These are phyloP conservation scores for Glaciozyma martinii DNA, from an alignment of 768 basidiomycete species.

Conservation along the genomic window DNA sequence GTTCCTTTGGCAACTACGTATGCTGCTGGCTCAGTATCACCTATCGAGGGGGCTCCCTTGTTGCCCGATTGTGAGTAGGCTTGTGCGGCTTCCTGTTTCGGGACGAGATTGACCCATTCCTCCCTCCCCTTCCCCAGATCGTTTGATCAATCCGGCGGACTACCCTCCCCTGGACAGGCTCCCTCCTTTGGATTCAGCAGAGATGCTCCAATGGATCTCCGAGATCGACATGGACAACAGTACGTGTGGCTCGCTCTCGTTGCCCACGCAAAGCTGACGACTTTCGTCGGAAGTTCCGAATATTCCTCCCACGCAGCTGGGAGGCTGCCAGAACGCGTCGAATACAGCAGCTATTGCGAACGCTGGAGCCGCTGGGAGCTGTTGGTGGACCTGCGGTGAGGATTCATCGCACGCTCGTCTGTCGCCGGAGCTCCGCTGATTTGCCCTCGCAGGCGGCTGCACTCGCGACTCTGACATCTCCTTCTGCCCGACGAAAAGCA, in stretches of 20 bases:
- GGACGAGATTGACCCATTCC: too few relatives aligned
- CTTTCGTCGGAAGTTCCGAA: conserved; percentile 48
- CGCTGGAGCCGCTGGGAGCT: conserved; percentile 51
- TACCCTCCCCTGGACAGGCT: conserved; percentile 59
- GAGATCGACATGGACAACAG: conserved; percentile 52
- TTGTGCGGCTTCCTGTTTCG: too few relatives aligned
- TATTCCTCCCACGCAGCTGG: conserved; percentile 53
- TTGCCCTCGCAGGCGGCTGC: conserved; percentile 50
- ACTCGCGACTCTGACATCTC: conserved; percentile 58
- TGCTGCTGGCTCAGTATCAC: too few relatives aligned
- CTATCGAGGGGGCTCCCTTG: too few relatives aligned
- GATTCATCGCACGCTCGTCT: conserved; percentile 42
- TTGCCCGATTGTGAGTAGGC: too few relatives aligned
- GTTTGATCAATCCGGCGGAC: conserved; percentile 42
- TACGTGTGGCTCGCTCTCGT: too few relatives aligned
- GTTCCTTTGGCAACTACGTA: too few relatives aligned
- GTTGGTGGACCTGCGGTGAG: conserved; percentile 90
- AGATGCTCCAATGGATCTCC: conserved; percentile 64
- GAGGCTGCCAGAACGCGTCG: conserved; percentile 57
- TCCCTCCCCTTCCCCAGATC: conserved; percentile 7
- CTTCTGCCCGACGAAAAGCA: conserved; percentile 58
- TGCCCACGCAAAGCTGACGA: too few relatives aligned
- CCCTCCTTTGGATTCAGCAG: conserved; percentile 54
- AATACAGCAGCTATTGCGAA: conserved; percentile 42
- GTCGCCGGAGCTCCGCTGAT: neutral